Conservation (phyloP, 2,329 filamentous ascomycete species). For the Pseudocercospora pini-densiflorae region DNA sequence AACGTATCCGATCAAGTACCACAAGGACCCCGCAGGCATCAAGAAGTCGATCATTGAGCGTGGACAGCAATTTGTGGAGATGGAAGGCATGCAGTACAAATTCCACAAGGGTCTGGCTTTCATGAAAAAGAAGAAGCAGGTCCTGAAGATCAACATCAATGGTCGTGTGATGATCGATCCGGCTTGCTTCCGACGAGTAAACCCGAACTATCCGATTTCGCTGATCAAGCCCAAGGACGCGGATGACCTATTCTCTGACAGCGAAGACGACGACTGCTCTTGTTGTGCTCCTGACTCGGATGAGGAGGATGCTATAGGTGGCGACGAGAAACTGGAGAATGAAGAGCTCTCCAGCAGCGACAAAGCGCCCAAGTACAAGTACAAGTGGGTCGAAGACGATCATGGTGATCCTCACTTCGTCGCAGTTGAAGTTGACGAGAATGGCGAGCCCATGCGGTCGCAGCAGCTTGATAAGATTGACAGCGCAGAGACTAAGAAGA, state of each 20-base stretch:
- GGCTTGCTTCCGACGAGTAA: slow-evolving; percentile 78
- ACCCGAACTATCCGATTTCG: slow-evolving; percentile 82
- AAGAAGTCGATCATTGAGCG: slow-evolving; percentile 73
- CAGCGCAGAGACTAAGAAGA: slow-evolving; percentile 34
- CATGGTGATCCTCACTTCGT: slow-evolving; percentile 56
- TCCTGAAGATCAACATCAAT: slow-evolving; percentile 82
- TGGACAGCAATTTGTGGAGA: slow-evolving; percentile 79
- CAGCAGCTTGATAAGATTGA: slow-evolving; percentile 64
- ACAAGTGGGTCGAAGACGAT: slow-evolving; percentile 53
- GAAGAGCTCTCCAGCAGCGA: slow-evolving; percentile 57
- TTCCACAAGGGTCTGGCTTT: slow-evolving; percentile 84
- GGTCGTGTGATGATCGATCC: slow-evolving; percentile 89
- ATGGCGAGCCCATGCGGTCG: slow-evolving; percentile 58
- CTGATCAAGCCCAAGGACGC: slow-evolving; percentile 69
- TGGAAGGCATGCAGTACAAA: slow-evolving; percentile 84
- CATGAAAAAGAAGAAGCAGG: slow-evolving; percentile 75
- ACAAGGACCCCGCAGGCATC: slow-evolving; percentile 70
- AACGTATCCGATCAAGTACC: slow-evolving; percentile 79
- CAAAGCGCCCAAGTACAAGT: slow-evolving; percentile 43
- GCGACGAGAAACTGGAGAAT: slow-evolving; percentile 53
- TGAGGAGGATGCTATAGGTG: slow-evolving; percentile 48
- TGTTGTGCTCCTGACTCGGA: slow-evolving; percentile 46
- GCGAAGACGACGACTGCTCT: slow-evolving; percentile 51
- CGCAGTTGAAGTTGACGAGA: slow-evolving; percentile 60
- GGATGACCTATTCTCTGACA: slow-evolving; percentile 55